Base-by-base conservation (phyloP, 257 asterid species). In the Nicotiana tabacum region DNA sequence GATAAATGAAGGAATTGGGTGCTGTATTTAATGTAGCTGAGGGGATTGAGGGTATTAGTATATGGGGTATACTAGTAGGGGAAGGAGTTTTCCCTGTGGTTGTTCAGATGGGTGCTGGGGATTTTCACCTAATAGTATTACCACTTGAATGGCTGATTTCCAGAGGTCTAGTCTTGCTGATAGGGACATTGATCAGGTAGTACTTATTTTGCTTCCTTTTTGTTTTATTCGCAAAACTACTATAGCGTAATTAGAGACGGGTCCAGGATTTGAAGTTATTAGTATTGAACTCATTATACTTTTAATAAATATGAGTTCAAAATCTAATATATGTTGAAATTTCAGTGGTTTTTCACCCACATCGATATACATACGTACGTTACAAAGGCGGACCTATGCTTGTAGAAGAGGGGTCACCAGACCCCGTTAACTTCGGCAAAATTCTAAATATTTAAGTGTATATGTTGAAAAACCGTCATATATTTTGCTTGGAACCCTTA, bases 111-210 rank as follows among this genome's bases (percentile, higher is more conserved):
- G 98, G 96, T 91, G 83, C 77, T 89, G 92, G 86, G 87, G 77
- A 70, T 79, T 85, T 86, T 66, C 87, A 77, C 88, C 82, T 84
- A 84, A 88, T 85, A 83, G 80, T 84, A 86, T 92, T 87, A 91
- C 87, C 88, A 90, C 88, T 88, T 95, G 95, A 93, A 95, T 95
- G 99, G 99, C 98, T 90, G 98, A 91, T 90, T 81, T 88, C 85
- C 94, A 91, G 85, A 90, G 91, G 93, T 90, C 90, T 86, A 87
- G 91, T 89, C 76, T 88, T 81, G 90, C 85, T 18, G 99, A 95
- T 67, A 90, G 97, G 87, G 99, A 95, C 87, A 74, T 84, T 68
- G 99, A 95, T 56, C 99, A 91, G 97, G 99, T 95, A 89, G 99
- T 95, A 89, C 37, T 68, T 51, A 80, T 56, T 43, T 32, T 60